Base-by-base conservation (phyloP, 2,329 filamentous ascomycete genomes). In the Cercospora zeae-maydis region DNA sequence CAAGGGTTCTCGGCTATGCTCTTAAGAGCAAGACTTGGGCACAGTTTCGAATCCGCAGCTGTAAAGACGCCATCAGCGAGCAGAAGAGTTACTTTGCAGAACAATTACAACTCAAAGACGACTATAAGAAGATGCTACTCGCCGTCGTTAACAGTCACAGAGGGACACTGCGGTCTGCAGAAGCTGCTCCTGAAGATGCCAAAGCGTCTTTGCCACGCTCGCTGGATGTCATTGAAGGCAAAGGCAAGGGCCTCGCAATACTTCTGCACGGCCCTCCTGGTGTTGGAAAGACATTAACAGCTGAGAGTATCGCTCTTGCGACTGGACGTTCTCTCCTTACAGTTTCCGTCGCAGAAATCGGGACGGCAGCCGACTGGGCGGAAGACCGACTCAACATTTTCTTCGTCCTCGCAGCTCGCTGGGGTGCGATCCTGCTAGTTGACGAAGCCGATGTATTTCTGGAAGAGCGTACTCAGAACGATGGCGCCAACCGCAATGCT, bases 381-480 rank as follows among this genome's bases (percentile, higher is more conserved):
- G 63, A 67, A 27, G 24, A 31, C 7, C 51, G 37, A 6, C 36
- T 66, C 4, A 27, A 49, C 4, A 27, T 49, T 3, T 39, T 59
- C 21, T 66, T 66, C 24, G 19, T 27, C 5, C 27, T 51, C 11
- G 64, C 66, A 1, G 57, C 55, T n/a, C 33, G 36, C 2, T 67
- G 66, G 66, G 54, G 59, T 16, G 63, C 63, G 0, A 53, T 67
- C 4, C 58, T 64, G 8, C 56, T 67, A 6, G 49, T 64, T 9
- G 63, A 67, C 36, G 63, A 67, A 54, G 65, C 88, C 2, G 89
- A 92, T 69, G 88, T 91, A 3, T 92, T 92, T 77, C 79, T 96
- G 7, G 90, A 93, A 21, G 37, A n/a, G 21, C 37, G 37, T 19
- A 34, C 21, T 4, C 33, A 33, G 39, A 34, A 13, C 6, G 31